phyloP scores from a whole-genome alignment of 2,329 filamentous ascomycete species.

The Juglanconis oblonga region DNA sequence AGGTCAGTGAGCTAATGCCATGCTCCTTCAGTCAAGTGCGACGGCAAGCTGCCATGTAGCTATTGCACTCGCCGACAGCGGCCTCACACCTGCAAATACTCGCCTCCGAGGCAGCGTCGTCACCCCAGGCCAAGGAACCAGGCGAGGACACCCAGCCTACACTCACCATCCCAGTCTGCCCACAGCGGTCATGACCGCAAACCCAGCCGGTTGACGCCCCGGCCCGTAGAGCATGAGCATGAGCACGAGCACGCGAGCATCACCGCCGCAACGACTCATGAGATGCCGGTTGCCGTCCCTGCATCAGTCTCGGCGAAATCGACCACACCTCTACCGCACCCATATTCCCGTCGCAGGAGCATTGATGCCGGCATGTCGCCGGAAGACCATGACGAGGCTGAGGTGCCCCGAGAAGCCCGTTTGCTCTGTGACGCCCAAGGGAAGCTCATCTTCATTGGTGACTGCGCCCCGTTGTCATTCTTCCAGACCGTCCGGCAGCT shows the following conservation, averaged over 20 bases:
- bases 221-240: background rate
- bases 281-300: background rate
- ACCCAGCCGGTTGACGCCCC: slow-evolving; percentile 1
- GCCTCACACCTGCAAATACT: slow-evolving; percentile 45
- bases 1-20: background rate
- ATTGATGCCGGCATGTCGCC: slow-evolving; percentile 28
- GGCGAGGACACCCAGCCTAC: slow-evolving; percentile 20
- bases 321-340: background rate
- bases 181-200: slow-evolving; percentile 7
- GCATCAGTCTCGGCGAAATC: background rate
- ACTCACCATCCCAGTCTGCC: slow-evolving; percentile 7
- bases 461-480: slow-evolving; percentile 54
- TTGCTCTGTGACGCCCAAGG: slow-evolving; percentile 51
- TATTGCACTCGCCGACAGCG: slow-evolving; percentile 46
- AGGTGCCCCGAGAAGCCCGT: slow-evolving; percentile 52
- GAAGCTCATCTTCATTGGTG: slow-evolving; percentile 54
- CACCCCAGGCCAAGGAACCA: slow-evolving; percentile 19
- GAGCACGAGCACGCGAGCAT: slow-evolving; percentile 9
- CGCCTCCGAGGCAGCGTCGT: slow-evolving; percentile 39
- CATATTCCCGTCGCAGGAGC: slow-evolving; percentile 12
- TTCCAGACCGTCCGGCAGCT: slow-evolving; percentile 54
- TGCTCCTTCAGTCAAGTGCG: slow-evolving; percentile 42
- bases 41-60: slow-evolving; percentile 49
- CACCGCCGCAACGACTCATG: background rate
- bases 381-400: slow-evolving; percentile 43